Evolutionary conservation across 2,329 filamentous ascomycete species (phyloP).

Genomic region (Tolypocladium ophioglossoides): DNA sequence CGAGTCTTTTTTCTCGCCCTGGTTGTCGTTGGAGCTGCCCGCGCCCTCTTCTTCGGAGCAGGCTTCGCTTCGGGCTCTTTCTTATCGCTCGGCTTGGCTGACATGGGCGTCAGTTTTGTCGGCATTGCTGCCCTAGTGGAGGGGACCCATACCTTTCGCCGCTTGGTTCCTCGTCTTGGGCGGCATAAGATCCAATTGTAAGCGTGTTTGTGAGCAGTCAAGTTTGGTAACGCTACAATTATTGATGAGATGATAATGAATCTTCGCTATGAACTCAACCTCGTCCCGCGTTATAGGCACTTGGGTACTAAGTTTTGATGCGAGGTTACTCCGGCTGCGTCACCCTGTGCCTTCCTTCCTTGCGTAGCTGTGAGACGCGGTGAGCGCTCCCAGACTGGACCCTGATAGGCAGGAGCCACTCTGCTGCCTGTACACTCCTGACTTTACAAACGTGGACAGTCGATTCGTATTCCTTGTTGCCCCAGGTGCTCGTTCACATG

Average conservation of each 20-base stretch:
- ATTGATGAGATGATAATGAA: background rate
- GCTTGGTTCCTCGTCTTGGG: constrained; percentile 13
- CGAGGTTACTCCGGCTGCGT: background rate
- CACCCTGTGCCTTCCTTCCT: background rate
- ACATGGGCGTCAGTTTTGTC: background rate
- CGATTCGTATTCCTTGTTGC: background rate
- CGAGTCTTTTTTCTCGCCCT: background rate
- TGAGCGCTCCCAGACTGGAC: background rate
- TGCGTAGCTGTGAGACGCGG: background rate
- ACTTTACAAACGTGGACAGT: background rate
- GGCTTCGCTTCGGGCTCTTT: background rate
- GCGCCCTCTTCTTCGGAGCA: constrained; percentile 6
- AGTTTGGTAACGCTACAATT: background rate
- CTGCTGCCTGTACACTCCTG: background rate
- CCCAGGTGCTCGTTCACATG: background rate
- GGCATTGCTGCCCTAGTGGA: background rate
- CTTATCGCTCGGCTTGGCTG: constrained; percentile 4
- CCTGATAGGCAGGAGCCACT: background rate
- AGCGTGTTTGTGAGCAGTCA: background rate
- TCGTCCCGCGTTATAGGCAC: background rate
- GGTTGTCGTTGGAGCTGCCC: constrained; percentile 4
- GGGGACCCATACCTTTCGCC: constrained; percentile 7
- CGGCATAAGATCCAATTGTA: constrained; percentile 11
- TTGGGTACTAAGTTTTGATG: background rate
- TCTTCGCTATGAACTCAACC: background rate